Evolutionary conservation across 192 early-diverging fungal genomes (phyloP).

Genomic region (Coemansia guatemalensis): DNA sequence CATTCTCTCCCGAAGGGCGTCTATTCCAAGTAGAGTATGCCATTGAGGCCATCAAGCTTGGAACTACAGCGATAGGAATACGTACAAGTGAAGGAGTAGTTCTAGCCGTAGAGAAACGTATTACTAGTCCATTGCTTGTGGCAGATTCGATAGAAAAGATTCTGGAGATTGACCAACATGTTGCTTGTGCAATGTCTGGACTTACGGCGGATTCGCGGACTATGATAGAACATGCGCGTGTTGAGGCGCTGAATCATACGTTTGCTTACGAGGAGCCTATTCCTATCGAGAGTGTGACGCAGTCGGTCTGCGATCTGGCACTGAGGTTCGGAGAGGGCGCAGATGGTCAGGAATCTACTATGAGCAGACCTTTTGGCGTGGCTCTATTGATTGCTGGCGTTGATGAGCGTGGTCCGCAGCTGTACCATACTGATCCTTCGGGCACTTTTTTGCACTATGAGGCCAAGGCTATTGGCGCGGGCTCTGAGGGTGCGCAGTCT

Average conservation of each 20-base stretch:
- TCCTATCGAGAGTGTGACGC: slow-evolving; percentile 95
- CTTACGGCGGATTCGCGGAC: slow-evolving; percentile 95
- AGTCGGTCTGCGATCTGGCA: slow-evolving; percentile 97
- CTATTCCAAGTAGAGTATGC: slow-evolving; percentile 99
- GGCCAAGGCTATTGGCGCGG: slow-evolving; percentile 98
- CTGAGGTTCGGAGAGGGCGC: slow-evolving; percentile 97
- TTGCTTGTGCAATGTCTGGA: slow-evolving; percentile 97
- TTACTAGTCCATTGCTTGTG: slow-evolving; percentile 90
- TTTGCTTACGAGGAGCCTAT: slow-evolving; percentile 96
- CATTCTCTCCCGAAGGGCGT: slow-evolving; percentile 98
- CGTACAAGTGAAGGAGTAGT: slow-evolving; percentile 92
- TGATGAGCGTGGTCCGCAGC: slow-evolving; percentile 95
- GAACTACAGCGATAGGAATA: slow-evolving; percentile 97
- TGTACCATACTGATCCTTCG: slow-evolving; percentile 98
- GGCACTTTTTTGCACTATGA: slow-evolving; percentile 95
- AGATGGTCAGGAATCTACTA: slow-evolving; percentile 93
- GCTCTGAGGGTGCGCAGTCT: slow-evolving; percentile 97
- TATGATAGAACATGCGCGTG: slow-evolving; percentile 97
- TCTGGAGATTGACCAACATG: slow-evolving; percentile 91
- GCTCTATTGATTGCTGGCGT: slow-evolving; percentile 95
- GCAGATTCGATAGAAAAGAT: slow-evolving; percentile 97
- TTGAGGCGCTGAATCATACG: slow-evolving; percentile 94
- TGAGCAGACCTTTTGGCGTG: slow-evolving; percentile 99
- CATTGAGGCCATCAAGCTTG: slow-evolving; percentile 99
- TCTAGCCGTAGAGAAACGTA: slow-evolving; percentile 96